These are phyloP conservation scores for Mrakia frigida DNA, from an alignment of 768 basidiomycete genomes.

Conservation along the genomic window DNA sequence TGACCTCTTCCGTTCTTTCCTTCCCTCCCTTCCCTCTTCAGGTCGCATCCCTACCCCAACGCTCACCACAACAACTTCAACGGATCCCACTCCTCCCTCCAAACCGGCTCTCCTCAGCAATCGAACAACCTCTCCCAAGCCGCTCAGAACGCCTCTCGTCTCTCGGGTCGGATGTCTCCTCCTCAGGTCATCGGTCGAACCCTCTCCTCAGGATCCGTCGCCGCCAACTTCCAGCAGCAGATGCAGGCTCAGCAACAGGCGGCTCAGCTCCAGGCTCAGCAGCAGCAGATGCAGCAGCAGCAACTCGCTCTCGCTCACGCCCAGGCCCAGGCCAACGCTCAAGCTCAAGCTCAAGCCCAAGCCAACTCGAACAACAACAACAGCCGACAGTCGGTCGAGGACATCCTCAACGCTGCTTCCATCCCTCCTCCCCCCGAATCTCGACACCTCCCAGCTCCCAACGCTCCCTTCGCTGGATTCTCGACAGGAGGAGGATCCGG, in stretches of 20 bases:
- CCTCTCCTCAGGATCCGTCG: slow-evolving; percentile 1
- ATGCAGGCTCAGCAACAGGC: slow-evolving; percentile 25
- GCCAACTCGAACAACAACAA: slow-evolving; percentile 9
- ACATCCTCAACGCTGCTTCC: slow-evolving; percentile 43
- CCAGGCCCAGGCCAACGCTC: neutral
- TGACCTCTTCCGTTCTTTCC: neutral
- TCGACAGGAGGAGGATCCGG: slow-evolving; percentile 24
- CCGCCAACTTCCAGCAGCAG: slow-evolving; percentile 29
- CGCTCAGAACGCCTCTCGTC: slow-evolving; percentile 8
- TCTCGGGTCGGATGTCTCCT: slow-evolving; percentile 30
- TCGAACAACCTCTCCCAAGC: slow-evolving; percentile 9
- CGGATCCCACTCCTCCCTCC: slow-evolving; percentile 30
- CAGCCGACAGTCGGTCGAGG: slow-evolving; percentile 42
- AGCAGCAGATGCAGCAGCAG: slow-evolving; percentile 16
- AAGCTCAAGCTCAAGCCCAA: neutral
- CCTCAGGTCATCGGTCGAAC: slow-evolving; percentile 6
- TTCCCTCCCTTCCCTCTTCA: neutral
- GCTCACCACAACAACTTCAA: slow-evolving; percentile 40
- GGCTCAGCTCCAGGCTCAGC: slow-evolving; percentile 16
- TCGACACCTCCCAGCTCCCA: slow-evolving; percentile 42
- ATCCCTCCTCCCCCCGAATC: slow-evolving; percentile 41
- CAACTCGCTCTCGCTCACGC: slow-evolving; percentile 17
- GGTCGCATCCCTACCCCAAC: slow-evolving; percentile 31
- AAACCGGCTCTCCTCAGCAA: slow-evolving; percentile 33
- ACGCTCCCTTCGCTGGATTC: slow-evolving; percentile 24